phyloP scores from a whole-genome alignment of 345 rosid genomes.

The Lepidium aucheri region DNA sequence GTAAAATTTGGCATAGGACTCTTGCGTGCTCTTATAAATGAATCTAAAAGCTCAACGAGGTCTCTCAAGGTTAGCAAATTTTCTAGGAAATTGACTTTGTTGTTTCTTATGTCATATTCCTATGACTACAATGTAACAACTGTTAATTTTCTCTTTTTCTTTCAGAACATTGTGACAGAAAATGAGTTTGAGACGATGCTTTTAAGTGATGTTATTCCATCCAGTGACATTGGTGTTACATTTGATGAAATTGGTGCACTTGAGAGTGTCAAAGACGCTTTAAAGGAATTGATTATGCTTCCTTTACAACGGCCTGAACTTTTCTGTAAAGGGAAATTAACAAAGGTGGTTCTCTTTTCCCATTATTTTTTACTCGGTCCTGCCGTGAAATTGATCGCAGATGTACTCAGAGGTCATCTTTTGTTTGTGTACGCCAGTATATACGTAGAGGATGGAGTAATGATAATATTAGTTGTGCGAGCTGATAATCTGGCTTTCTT shows the following conservation, averaged over 20 bases:
- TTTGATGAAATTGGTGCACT: constrained; percentile 94
- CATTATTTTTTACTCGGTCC: neutral
- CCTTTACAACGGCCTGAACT: constrained; percentile 87
- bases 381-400: neutral
- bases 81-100: neutral
- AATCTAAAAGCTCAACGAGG: constrained; percentile 71
- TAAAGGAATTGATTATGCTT: constrained; percentile 90
- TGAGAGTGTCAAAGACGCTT: constrained; percentile 81
- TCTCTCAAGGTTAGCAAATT: constrained; percentile 52
- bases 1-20: constrained; percentile 58
- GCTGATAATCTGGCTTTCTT: neutral
- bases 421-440: neutral
- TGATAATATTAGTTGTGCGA: neutral
- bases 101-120: neutral
- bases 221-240: constrained; percentile 78
- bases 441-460: neutral
- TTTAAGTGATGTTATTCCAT: constrained; percentile 73
- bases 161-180: constrained; percentile 79
- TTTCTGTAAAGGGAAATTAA: constrained; percentile 79
- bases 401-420: neutral
- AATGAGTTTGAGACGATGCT: constrained; percentile 82
- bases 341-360: constrained; percentile 45
- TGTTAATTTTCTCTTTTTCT: neutral
- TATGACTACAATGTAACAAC: neutral
- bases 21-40: constrained; percentile 62